These are phyloP conservation scores for Dothideomycetidae sp. DNA, from an alignment of 2,329 filamentous ascomycete genomes.

Conservation along the genomic window DNA sequence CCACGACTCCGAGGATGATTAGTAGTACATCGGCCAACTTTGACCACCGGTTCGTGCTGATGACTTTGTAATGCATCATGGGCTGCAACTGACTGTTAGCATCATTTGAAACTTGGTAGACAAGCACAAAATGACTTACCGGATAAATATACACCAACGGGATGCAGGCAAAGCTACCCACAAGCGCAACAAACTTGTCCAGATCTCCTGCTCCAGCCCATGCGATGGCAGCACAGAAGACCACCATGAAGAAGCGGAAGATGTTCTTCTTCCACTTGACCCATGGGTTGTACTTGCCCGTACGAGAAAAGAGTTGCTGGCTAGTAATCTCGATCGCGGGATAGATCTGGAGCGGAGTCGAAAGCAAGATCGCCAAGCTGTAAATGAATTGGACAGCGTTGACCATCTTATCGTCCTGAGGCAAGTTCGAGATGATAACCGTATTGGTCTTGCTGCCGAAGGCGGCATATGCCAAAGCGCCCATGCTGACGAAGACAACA, in stretches of 20 bases:
- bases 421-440: slow-evolving; percentile 88
- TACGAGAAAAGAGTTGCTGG: slow-evolving; percentile 83
- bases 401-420: slow-evolving; percentile 88
- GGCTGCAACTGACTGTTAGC: slow-evolving; percentile 42
- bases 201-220: slow-evolving; percentile 87
- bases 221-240: slow-evolving; percentile 71
- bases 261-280: slow-evolving; percentile 99
- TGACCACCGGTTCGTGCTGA: slow-evolving; percentile 55
- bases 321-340: slow-evolving; percentile 93
- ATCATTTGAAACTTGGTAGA: slow-evolving; percentile 1
- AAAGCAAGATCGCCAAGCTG: slow-evolving; percentile 91
- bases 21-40: slow-evolving; percentile 59
- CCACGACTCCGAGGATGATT: slow-evolving; percentile 66
- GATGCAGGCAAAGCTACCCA: slow-evolving; percentile 95
- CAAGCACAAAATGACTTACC: too few species aligned
- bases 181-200: slow-evolving; percentile 92
- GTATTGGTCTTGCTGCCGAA: slow-evolving; percentile 94
- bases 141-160: slow-evolving; percentile 96
- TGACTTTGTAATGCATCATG: slow-evolving; percentile 71
- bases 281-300: slow-evolving; percentile 92
- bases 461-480: slow-evolving; percentile 86
- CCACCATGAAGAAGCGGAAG: slow-evolving; percentile 86
- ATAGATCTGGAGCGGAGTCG: slow-evolving; percentile 92
- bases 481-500: slow-evolving; percentile 77
- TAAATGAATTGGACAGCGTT: slow-evolving; percentile 95